Evolutionary conservation across 2,329 filamentous ascomycete species (phyloP).

Genomic region (Botrytis elliptica): DNA sequence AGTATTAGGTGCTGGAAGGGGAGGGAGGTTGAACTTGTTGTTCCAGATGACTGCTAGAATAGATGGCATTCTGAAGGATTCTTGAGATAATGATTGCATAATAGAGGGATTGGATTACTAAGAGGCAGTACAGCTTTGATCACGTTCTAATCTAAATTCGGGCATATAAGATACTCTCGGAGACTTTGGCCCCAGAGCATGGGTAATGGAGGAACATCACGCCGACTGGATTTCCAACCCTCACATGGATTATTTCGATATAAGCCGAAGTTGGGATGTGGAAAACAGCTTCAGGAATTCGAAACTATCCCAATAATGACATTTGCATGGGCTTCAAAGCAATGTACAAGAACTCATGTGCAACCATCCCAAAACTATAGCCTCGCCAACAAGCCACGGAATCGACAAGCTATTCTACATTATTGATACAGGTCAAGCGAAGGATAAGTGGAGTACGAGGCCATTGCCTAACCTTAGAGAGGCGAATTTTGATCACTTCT

Average conservation of each 20-base stretch:
- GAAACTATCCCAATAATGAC: not conserved
- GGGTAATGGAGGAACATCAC: slow-evolving; percentile 16
- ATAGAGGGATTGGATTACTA: not conserved
- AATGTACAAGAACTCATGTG: not conserved
- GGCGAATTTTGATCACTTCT: not conserved
- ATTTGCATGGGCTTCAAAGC: not conserved
- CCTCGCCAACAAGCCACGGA: not conserved
- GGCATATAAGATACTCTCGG: slow-evolving; percentile 12
- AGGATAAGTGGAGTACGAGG: not conserved
- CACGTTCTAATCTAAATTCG: slow-evolving; percentile 8
- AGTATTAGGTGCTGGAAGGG: slow-evolving; percentile 30
- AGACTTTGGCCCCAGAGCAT: slow-evolving; percentile 20
- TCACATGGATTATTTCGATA: not conserved
- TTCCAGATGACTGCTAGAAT: slow-evolving; percentile 26
- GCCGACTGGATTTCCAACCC: slow-evolving; percentile 19
- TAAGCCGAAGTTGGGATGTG: not conserved
- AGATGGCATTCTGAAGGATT: not conserved
- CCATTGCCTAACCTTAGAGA: not conserved
- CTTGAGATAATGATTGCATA: not conserved
- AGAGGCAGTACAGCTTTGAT: not conserved
- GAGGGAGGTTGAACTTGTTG: slow-evolving; percentile 33
- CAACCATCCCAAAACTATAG: not conserved
- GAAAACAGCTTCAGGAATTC: no score
- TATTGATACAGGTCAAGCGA: not conserved
- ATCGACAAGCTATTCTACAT: not conserved